These are phyloP conservation scores for Thoreauomyces humboldtii DNA, from an alignment of 192 early-diverging fungal genomes.

Conservation along the genomic window DNA sequence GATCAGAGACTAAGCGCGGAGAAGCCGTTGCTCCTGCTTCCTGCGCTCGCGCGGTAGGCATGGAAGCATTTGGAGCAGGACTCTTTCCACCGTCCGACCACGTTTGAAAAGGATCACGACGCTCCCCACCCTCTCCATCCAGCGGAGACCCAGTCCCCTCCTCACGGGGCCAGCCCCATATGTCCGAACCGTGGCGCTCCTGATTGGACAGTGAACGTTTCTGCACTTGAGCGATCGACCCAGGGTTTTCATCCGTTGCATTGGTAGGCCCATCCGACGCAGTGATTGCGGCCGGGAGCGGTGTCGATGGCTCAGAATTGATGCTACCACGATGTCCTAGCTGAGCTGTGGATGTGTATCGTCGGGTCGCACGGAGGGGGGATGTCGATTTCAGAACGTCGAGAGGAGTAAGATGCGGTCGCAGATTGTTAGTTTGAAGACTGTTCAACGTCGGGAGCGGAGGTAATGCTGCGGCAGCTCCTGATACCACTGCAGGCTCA, in stretches of 20 bases:
- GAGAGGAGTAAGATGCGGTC: no score
- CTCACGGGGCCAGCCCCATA: not conserved
- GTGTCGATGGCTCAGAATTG: not conserved
- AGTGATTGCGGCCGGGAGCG: not conserved
- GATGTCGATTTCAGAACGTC: no score
- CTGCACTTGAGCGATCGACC: not conserved
- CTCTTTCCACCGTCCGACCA: no score
- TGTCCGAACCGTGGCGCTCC: slow-evolving; percentile 1
- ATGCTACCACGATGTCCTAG: not conserved
- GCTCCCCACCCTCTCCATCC: not conserved
- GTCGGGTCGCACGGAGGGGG: not conserved
- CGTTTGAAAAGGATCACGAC: no score
- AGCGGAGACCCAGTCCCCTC: not conserved
- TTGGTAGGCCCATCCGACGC: not conserved
- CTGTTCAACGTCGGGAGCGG: no score
- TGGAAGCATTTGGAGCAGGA: not conserved
- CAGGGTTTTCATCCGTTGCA: not conserved
- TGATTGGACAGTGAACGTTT: slow-evolving; percentile 5
- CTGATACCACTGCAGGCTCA: no score
- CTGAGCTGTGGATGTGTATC: slow-evolving; percentile 8
- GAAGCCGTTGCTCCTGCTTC: not conserved
- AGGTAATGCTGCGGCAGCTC: no score
- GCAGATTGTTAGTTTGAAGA: no score
- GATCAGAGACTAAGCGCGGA: not conserved
- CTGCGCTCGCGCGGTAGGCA: not conserved